Conservation (phyloP, 768 basidiomycete genomes). For the Amanita fuliginea region DNA sequence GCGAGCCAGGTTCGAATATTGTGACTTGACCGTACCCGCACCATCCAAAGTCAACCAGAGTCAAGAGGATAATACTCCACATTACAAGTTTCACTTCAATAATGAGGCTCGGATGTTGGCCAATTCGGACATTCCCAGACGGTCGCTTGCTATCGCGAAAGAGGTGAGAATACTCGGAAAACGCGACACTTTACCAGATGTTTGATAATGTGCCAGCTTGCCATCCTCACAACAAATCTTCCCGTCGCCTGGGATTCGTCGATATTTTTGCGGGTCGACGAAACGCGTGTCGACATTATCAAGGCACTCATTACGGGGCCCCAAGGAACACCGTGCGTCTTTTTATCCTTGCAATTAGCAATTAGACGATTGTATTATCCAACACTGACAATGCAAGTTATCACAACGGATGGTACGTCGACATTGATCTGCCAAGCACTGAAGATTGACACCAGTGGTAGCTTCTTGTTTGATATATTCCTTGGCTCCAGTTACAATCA, state of each 20-base stretch:
- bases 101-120: slow-evolving; percentile 78
- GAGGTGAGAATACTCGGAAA: slow-evolving; percentile 38
- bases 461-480: slow-evolving; percentile 80
- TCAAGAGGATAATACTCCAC: slow-evolving; percentile 42
- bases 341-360: neutral
- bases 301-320: slow-evolving; percentile 90
- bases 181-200: neutral
- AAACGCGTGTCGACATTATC: slow-evolving; percentile 83
- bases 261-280: slow-evolving; percentile 88
- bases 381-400: slow-evolving; percentile 34
- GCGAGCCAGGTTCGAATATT: slow-evolving; percentile 79
- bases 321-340: slow-evolving; percentile 80
- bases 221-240: slow-evolving; percentile 85
- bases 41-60: slow-evolving; percentile 13
- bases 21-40: slow-evolving; percentile 57
- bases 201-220: slow-evolving; percentile 43
- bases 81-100: slow-evolving; percentile 77
- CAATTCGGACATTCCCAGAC: slow-evolving; percentile 79
- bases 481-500: slow-evolving; percentile 84
- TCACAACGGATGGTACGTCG: slow-evolving; percentile 77
- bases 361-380: neutral
- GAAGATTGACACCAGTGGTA: slow-evolving; percentile 6
- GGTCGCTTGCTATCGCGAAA: slow-evolving; percentile 91
- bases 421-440: slow-evolving; percentile 25
- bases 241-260: slow-evolving; percentile 95